phyloP scores from a whole-genome alignment of 2,329 filamentous ascomycete species.

The Calonectria fujianensis region DNA sequence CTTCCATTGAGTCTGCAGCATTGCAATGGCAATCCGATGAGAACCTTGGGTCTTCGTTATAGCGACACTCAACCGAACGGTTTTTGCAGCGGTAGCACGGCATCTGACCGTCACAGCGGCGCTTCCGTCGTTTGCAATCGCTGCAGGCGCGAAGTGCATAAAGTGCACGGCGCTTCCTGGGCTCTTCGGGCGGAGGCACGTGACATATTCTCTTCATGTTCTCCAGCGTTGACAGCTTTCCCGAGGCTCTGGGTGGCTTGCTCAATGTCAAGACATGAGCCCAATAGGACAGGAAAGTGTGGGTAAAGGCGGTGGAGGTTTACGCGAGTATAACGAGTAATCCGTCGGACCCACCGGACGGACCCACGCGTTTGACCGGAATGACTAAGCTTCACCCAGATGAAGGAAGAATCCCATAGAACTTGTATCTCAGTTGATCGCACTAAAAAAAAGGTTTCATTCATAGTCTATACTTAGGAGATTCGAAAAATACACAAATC shows the following conservation, averaged over 20 bases:
- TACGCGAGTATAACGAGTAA: background rate
- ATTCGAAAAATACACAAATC: too few relatives aligned
- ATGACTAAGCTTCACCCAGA: background rate
- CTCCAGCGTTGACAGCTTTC: background rate
- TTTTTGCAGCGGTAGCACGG: background rate
- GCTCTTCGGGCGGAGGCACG: background rate
- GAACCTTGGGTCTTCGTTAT: slow-evolving; percentile 4
- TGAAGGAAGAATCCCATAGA: background rate
- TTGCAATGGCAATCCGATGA: background rate
- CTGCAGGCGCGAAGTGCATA: background rate
- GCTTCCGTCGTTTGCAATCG: slow-evolving; percentile 11
- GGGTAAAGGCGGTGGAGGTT: background rate
- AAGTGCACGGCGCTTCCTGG: background rate
- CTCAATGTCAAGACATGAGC: background rate
- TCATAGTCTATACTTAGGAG: too few relatives aligned
- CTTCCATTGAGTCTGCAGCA: too few relatives aligned
- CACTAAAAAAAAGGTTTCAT: background rate
- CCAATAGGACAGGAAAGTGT: background rate
- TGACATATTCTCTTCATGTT: background rate
- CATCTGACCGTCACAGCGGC: slow-evolving; percentile 1
- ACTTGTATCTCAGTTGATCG: too few relatives aligned
- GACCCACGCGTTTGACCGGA: background rate
- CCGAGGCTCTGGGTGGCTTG: background rate
- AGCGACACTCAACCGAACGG: slow-evolving; percentile 13
- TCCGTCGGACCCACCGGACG: background rate